A percentile compares a stretch with the other conserved stretches of the same genome.
Evolutionary conservation across 495 filamentous ascomycete genomes (phyloP).

Genomic region (Barbatosphaeria neglecta): DNA sequence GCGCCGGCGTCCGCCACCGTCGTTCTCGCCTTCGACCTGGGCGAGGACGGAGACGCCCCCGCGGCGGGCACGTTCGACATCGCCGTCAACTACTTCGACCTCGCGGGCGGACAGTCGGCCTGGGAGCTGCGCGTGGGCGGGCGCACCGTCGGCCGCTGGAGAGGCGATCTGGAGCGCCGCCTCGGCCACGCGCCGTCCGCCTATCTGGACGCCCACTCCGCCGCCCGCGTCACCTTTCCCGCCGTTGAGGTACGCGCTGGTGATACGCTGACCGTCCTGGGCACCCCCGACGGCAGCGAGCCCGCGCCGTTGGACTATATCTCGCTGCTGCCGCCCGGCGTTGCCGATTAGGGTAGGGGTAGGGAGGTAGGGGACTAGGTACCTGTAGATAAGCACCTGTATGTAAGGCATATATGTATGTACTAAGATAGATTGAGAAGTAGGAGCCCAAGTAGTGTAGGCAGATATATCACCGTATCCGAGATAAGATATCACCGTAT

Average conservation of each 20-base stretch:
- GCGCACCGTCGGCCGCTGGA: conserved; percentile 37
- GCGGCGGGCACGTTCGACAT: no score
- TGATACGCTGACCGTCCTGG: conserved; percentile 42
- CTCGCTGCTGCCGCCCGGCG: conserved; percentile 38
- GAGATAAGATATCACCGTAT: no score
- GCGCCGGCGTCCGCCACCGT: conserved; percentile 32
- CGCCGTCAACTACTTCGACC: conserved; percentile 50
- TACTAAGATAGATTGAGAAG: no score
- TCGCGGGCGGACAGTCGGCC: conserved; percentile 36
- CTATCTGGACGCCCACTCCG: conserved; percentile 45
- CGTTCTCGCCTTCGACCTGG: no score
- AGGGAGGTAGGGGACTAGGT: no score
- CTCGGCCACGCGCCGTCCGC: conserved; percentile 39
- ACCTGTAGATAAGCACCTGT: no score
- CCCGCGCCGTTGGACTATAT: conserved; percentile 51
- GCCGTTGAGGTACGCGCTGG: conserved; percentile 33
- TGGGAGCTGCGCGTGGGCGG: conserved; percentile 41
- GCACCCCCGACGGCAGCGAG: conserved; percentile 41
- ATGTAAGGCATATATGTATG: no score
- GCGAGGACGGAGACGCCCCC: no score
- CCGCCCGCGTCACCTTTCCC: conserved; percentile 43
- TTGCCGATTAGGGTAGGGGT: conserved; percentile 47
- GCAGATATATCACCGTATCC: no score
- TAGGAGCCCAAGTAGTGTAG: no score
- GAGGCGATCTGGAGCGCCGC: conserved; percentile 35